Evolutionary conservation across 225 moss, liverwort and hornwort species (phyloP).

Genomic region (Straminergon stramineum): DNA sequence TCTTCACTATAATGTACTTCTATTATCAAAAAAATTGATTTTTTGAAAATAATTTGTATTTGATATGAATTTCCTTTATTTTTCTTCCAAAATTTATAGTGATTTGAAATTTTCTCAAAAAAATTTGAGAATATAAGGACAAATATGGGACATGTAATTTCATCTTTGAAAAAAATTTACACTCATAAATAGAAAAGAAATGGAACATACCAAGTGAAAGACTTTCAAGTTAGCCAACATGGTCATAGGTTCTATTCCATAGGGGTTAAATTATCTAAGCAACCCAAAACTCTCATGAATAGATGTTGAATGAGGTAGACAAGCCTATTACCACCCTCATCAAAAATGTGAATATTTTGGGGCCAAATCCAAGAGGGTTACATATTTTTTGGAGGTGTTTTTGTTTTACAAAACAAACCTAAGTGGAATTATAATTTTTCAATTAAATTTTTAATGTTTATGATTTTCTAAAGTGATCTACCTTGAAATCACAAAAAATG

Average conservation of each 20-base stretch:
- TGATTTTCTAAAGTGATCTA: no score
- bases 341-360: no score
- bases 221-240: background rate
- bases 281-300: background rate
- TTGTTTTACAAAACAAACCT: no score
- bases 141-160: background rate
- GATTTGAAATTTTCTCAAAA: background rate
- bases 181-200: background rate
- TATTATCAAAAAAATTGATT: accelerated
- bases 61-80: background rate
- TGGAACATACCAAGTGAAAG: accelerated
- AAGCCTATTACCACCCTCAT: no score
- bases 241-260: no score
- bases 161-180: background rate
- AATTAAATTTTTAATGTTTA: no score
- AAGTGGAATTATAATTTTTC: no score
- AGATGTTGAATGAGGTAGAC: background rate
- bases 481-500: no score
- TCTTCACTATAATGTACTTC: background rate
- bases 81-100: background rate
- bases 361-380: no score
- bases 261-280: background rate
- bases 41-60: background rate
- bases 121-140: no score
- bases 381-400: no score